Evolutionary conservation across 805 yeast genomes (phyloP).

Genomic region (Spathaspora girioi): DNA sequence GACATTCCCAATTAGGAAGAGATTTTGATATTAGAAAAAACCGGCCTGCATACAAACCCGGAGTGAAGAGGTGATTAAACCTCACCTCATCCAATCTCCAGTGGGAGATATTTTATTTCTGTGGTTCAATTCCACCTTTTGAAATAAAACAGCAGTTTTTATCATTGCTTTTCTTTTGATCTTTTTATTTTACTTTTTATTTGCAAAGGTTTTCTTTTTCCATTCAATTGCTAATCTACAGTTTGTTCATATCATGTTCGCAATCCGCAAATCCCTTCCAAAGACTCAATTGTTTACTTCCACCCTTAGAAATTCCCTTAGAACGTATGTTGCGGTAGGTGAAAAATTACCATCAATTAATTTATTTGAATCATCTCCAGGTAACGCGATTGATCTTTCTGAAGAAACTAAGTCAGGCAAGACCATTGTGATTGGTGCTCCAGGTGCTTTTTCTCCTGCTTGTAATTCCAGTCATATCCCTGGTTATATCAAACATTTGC

Average conservation of each 20-base stretch:
- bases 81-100: not conserved
- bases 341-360: slow-evolving; percentile 55
- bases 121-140: not conserved
- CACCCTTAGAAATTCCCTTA: slow-evolving; percentile 3
- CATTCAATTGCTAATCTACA: not conserved
- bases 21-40: not conserved
- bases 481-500: slow-evolving; percentile 54
- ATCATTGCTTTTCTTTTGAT: not conserved
- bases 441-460: slow-evolving; percentile 77
- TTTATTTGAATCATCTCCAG: slow-evolving; percentile 64
- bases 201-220: not conserved
- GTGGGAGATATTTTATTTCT: not conserved
- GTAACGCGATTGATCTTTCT: slow-evolving; percentile 55
- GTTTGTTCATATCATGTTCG: slow-evolving; percentile 3
- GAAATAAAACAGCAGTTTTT: not conserved
- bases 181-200: too few relatives aligned
- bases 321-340: slow-evolving; percentile 39
- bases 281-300: slow-evolving; percentile 1
- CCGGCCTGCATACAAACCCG: not conserved
- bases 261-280: slow-evolving; percentile 4
- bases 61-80: too few relatives aligned
- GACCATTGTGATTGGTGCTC: slow-evolving; percentile 37
- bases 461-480: slow-evolving; percentile 74
- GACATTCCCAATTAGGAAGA: not conserved
- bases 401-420: slow-evolving; percentile 35